Evolutionary conservation across 768 basidiomycete species (phyloP).

Genomic region (Russula foetens): DNA sequence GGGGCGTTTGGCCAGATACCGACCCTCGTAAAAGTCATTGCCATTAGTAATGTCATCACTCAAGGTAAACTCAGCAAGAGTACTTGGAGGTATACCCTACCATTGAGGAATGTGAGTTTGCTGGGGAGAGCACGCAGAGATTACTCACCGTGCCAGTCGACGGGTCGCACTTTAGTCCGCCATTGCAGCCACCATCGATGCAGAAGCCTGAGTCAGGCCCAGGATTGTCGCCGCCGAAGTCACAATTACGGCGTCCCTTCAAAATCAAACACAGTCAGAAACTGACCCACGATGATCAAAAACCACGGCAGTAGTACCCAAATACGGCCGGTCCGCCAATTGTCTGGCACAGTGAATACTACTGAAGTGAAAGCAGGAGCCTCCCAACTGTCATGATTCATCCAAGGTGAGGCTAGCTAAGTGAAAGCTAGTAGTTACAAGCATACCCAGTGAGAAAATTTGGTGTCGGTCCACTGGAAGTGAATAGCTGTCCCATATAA

Average conservation of each 20-base stretch:
- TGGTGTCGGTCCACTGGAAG: constrained; percentile 20
- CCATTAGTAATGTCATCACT: too few relatives aligned
- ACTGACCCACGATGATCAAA: neutral
- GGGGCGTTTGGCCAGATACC: too few relatives aligned
- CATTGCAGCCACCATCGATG: constrained; percentile 33
- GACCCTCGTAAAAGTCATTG: too few relatives aligned
- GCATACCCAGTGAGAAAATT: constrained; percentile 25
- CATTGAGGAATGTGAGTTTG: too few relatives aligned
- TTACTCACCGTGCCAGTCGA: too few relatives aligned
- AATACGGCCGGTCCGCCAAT: constrained; percentile 32
- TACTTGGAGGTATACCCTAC: too few relatives aligned
- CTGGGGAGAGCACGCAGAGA: too few relatives aligned
- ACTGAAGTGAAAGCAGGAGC: constrained; percentile 24
- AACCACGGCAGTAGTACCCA: constrained; percentile 28
- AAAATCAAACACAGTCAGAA: neutral
- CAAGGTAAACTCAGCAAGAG: too few relatives aligned
- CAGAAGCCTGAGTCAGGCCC: constrained; percentile 31
- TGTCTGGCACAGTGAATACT: constrained; percentile 30
- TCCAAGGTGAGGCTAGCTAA: neutral
- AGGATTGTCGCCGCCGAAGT: constrained; percentile 30
- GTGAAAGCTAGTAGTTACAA: neutral
- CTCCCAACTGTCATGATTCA: constrained; percentile 23
- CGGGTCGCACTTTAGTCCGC: too few relatives aligned
- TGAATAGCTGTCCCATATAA: too few relatives aligned
- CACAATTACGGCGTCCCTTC: constrained; percentile 33